phyloP scores from a whole-genome alignment of 129 eudicot species.

The Kitagawia praeruptora region DNA sequence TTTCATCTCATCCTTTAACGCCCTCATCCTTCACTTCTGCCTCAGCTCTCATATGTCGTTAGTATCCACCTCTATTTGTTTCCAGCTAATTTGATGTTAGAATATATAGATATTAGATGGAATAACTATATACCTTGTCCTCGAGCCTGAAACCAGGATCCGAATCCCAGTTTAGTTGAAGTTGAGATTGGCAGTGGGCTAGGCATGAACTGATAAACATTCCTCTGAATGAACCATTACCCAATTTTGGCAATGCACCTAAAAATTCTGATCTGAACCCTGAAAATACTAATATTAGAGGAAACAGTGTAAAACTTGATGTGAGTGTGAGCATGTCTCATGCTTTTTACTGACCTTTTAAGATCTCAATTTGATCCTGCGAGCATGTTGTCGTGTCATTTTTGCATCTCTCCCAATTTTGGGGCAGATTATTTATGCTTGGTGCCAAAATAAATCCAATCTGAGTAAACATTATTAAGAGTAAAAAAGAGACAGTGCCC shows the following conservation, averaged over 20 bases:
- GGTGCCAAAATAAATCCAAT: conserved; percentile 7
- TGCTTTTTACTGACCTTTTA: background rate
- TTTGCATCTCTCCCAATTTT: conserved; percentile 12
- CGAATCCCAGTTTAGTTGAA: conserved; percentile 1
- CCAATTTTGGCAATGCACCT: background rate
- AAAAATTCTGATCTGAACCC: conserved; percentile 9
- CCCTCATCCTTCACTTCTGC: no score
- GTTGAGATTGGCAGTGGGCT: conserved; percentile 11
- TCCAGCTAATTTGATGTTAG: background rate
- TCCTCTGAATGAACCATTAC: conserved; percentile 7
- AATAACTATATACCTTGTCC: background rate
- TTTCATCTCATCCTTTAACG: no score
- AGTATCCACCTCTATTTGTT: no score
- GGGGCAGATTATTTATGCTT: conserved; percentile 1
- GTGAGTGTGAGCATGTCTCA: background rate
- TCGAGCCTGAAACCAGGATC: conserved; percentile 3
- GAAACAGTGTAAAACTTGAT: background rate
- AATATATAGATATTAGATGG: background rate
- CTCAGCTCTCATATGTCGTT: no score
- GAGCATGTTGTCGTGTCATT: conserved; percentile 13
- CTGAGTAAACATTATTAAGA: background rate
- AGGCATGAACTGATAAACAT: conserved; percentile 12
- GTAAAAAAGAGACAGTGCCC: background rate
- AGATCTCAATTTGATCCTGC: background rate
- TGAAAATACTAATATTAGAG: background rate